Evolutionary conservation across 2,329 filamentous ascomycete species (phyloP).

Genomic region (Phaeosphaeriaceae sp.): DNA sequence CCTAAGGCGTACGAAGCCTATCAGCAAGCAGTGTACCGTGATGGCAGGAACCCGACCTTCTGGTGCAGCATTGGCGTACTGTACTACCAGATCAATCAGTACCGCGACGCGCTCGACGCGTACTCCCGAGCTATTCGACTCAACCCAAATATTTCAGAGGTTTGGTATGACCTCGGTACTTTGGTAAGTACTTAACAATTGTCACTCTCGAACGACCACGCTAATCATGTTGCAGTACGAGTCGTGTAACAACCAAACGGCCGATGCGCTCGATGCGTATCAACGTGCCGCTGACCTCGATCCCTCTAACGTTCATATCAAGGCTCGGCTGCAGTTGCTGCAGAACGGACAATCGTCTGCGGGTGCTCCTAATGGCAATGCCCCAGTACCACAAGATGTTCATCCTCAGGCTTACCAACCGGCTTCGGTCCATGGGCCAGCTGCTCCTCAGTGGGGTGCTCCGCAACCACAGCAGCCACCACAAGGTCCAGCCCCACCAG

Average conservation of each 20-base stretch:
- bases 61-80: constrained; percentile 99
- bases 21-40: constrained; percentile 97
- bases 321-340: constrained; percentile 87
- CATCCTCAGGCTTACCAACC: constrained; percentile 93
- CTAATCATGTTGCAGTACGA: constrained; percentile 72
- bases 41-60: constrained; percentile 96
- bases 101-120: constrained; percentile 94
- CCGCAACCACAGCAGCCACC: constrained; percentile 70
- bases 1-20: constrained; percentile 98
- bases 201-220: background rate
- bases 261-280: constrained; percentile 94
- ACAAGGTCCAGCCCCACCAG: constrained; percentile 67
- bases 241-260: constrained; percentile 98
- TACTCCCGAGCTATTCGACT: constrained; percentile 95
- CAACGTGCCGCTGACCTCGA: constrained; percentile 93
- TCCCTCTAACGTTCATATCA: constrained; percentile 92
- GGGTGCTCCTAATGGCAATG: constrained; percentile 71
- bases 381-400: constrained; percentile 92
- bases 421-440: constrained; percentile 79
- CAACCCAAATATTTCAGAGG: constrained; percentile 97
- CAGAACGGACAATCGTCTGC: constrained; percentile 76
- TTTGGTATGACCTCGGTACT: constrained; percentile 98
- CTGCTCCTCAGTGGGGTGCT: constrained; percentile 87
- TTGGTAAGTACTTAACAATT: constrained; percentile 67
- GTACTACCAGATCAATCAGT: constrained; percentile 99